Conservation (phyloP, 345 rosid genomes). For the Citropsis articulata region DNA sequence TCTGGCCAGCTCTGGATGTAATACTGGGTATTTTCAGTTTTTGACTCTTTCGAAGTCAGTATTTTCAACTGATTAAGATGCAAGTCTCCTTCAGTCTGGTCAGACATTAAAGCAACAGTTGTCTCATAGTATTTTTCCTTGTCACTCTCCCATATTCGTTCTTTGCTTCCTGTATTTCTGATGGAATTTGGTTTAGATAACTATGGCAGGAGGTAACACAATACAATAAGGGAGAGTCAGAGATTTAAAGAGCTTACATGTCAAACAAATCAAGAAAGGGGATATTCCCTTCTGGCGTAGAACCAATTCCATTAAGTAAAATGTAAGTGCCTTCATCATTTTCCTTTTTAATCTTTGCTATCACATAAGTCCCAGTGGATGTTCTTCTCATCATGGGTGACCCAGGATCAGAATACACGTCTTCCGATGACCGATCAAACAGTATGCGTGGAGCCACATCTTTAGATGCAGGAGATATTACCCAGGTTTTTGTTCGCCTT, state of each 20-base stretch:
- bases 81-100: constrained; percentile 75
- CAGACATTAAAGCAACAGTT: constrained; percentile 92
- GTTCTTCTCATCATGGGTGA: constrained; percentile 95
- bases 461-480: constrained; percentile 71
- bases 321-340: constrained; percentile 58
- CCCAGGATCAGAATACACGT: constrained; percentile 99
- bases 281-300: constrained; percentile 94
- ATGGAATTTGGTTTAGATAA: constrained; percentile 35
- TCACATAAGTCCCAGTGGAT: constrained; percentile 65
- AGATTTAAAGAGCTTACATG: constrained; percentile 55
- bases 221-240: not conserved
- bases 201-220: constrained; percentile 13
- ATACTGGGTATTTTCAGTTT: constrained; percentile 92
- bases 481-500: constrained; percentile 84
- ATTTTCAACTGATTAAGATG: constrained; percentile 66
- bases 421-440: constrained; percentile 97
- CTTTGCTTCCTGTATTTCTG: constrained; percentile 92
- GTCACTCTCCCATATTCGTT: constrained; percentile 96
- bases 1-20: constrained; percentile 84
- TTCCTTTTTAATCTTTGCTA: constrained; percentile 83
- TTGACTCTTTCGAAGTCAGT: constrained; percentile 88
- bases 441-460: constrained; percentile 69
- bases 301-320: constrained; percentile 90
- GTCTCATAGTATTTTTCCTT: constrained; percentile 84
- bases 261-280: constrained; percentile 98